Base-by-base conservation (phyloP, 441 rosid species). In the Populus hybrid region DNA sequence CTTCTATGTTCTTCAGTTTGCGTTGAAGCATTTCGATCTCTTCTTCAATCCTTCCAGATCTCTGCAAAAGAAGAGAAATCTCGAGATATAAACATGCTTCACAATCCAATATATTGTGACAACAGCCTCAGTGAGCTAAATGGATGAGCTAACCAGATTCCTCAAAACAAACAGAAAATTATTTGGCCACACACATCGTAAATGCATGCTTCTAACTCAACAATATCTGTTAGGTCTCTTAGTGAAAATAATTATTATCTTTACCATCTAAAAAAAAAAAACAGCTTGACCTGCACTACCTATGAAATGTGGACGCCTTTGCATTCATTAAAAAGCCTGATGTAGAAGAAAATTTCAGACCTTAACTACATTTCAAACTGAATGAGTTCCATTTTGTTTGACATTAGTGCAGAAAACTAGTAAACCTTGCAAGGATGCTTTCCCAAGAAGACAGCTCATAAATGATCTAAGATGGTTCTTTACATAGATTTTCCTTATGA, bases 1-100 rank as follows among this genome's bases (percentile, higher is more conserved):
- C 90, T 69, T 92, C 97, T 6, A 91, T 87, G 63, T 77, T 77
- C 78, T 82, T 84, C 83, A 93, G 90, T 84, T 91, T 94, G 74
- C 70, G 81, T 71, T 85, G 89, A 79, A 93, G 94, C 84, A 91
- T 84, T 76, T 82, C 91, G 67, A 94, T 91, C 87, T 94, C 98
- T 80, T 91, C 98, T 77, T 88, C 89, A 24, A 93, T 79, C 89
- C 91, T 91, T 65, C 97, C 98, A 7, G 93, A 89, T 73, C 89
- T 89, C 98, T 94, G 89, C 72, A 26, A 77, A 38, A 70, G 36
- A 8, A 6, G 50, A 35, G 36, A 68, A 69, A 42, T 7, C 14
- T 40, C 18, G 23, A 71, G 61, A 32, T 77, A 14, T 10, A 61
- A 3, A 1, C 38, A 6, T 6, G 9, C 42, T 35, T 7, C 66